A percentile compares a stretch with the other conserved stretches of the same genome.
Conservation (phyloP, 2,329 filamentous ascomycete genomes). For the Phyllosticta paracitricarpa region DNA sequence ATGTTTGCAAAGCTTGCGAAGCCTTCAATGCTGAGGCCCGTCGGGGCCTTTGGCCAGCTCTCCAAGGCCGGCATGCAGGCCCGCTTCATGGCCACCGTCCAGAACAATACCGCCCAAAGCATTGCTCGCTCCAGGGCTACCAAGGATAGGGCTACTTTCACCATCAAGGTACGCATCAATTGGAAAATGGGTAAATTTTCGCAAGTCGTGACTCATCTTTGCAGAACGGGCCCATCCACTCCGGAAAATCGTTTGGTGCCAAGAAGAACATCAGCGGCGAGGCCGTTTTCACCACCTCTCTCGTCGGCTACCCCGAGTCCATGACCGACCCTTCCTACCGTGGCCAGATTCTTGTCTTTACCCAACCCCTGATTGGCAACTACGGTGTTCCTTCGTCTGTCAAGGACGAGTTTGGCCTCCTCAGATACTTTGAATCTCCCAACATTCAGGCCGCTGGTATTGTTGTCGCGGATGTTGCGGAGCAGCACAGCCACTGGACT, state of each 20-base stretch:
- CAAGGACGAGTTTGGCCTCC: constrained; percentile 77
- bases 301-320: constrained; percentile 95
- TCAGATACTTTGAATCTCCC: constrained; percentile 97
- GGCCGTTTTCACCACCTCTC: constrained; percentile 95
- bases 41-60: constrained; percentile 35
- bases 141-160: constrained; percentile 79
- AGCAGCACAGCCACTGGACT: constrained; percentile 97
- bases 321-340: constrained; percentile 61
- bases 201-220: background rate
- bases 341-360: constrained; percentile 95
- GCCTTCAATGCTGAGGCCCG: constrained; percentile 36
- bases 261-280: constrained; percentile 95
- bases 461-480: constrained; percentile 87
- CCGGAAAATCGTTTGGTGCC: constrained; percentile 91
- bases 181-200: constrained; percentile 3
- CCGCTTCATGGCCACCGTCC: constrained; percentile 55
- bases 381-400: constrained; percentile 86
- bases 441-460: constrained; percentile 95
- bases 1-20: constrained; percentile 49
- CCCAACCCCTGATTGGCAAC: constrained; percentile 94
- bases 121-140: constrained; percentile 53
- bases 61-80: constrained; percentile 34
- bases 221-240: constrained; percentile 88
- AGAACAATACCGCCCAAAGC: constrained; percentile 58
- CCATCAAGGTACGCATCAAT: constrained; percentile 63